Evolutionary conservation across 768 basidiomycete species (phyloP), one percentile per base, ranked within the genome.

Genomic region (Pulveroboletus sp.): DNA sequence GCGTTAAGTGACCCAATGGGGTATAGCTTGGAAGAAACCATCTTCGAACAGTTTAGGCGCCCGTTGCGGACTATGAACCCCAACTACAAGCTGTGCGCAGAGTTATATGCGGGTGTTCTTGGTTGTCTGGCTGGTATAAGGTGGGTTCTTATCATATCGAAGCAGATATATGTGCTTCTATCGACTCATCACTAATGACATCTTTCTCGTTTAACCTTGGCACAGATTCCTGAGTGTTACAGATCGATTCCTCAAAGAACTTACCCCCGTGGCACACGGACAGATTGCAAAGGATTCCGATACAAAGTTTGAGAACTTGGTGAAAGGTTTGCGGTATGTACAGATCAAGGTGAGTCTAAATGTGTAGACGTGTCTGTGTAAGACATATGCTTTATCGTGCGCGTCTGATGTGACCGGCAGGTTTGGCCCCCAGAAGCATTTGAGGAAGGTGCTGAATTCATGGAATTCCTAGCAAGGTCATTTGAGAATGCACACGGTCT

Each of bases 381-480:
- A 18, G 8, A 12, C n/a, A 11, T 18, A 32, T 33, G 28, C 8
- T 42, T 33, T 14, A 8, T 35, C 11, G n/a, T 35, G 21, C 11
- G 21, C 2, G 27, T 47, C 49, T 52, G 24, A 58, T 38, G 4
- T 21, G 11, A 24, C 47, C 11, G 15, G 26, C 56, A 91, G 89
- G 93, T 95, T 39, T 96, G 91, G 83, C 93, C 93, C 2, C 87
- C 90, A 12, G 89, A 93, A 63, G 83, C 87, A 5, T 93, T 96
- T 50, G 93, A 96, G 63, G 88, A 93, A 66, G 90, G 88, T 3
- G 86, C 93, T 3, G 93, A 97, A 58, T 96, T 95, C 57, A 69
- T 96, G 69, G 85, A 90, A 52, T 80, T 83, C 7, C 69, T 96
- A 15, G 86, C 93, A 3, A 87, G 85, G 59, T 83, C 86, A 0